Conservation (phyloP, 441 rosid genomes). For the Rhodomyrtus psidioides region DNA sequence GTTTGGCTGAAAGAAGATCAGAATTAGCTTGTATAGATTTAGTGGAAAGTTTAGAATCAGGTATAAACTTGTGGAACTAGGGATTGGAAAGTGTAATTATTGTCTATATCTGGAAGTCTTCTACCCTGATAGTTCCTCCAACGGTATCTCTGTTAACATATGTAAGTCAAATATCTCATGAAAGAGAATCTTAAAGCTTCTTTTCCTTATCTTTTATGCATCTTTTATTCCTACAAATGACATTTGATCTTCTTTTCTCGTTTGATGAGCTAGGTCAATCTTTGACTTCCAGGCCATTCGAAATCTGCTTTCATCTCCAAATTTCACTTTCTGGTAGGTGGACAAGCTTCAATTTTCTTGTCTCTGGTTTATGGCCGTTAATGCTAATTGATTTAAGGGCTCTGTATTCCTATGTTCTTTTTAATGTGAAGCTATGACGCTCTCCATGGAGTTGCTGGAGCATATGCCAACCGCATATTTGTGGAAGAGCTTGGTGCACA, state of each 20-base stretch:
- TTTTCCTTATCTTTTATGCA: neutral
- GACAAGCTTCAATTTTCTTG: conserved; percentile 3
- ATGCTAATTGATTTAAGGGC: neutral
- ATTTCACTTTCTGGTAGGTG: conserved; percentile 79
- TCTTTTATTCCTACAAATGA: neutral
- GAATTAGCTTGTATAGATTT: neutral
- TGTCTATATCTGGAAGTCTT: neutral
- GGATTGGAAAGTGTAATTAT: neutral
- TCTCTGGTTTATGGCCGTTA: neutral
- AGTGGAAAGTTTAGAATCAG: neutral
- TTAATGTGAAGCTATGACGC: conserved; percentile 70
- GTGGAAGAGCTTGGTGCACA: conserved; percentile 93
- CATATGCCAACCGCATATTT: conserved; percentile 82
- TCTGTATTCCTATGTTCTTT: neutral
- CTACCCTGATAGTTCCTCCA: neutral
- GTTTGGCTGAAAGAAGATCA: neutral
- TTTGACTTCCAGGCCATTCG: conserved; percentile 75
- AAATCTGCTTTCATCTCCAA: conserved; percentile 80
- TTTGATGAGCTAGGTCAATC: conserved; percentile 54
- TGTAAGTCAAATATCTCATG: neutral
- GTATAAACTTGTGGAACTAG: neutral
- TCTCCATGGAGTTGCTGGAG: conserved; percentile 96
- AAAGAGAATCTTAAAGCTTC: neutral
- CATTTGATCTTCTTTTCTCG: neutral
- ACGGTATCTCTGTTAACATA: neutral